phyloP scores from a whole-genome alignment of 805 yeast genomes.

The Wickerhamiella lipophila region DNA sequence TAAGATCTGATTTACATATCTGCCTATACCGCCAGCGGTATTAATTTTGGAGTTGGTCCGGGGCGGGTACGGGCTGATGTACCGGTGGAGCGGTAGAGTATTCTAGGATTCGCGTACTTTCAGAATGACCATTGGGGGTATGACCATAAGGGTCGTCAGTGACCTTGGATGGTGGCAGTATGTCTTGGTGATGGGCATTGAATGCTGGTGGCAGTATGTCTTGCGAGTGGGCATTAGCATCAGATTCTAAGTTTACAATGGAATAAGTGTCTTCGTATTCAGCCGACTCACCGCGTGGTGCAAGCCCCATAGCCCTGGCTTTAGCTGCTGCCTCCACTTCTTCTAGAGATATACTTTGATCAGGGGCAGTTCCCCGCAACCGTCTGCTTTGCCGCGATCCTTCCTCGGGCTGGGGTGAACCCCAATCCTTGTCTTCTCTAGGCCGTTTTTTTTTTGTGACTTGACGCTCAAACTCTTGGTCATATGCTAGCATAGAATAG shows the following conservation, averaged over 20 bases:
- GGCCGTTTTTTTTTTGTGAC: slow-evolving; percentile 45
- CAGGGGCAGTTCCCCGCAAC: slow-evolving; percentile 1
- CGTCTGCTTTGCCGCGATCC: slow-evolving; percentile 13
- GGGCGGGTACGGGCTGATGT: no score
- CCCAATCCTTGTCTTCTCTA: slow-evolving; percentile 36
- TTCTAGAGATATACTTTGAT: not conserved
- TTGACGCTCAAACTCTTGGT: slow-evolving; percentile 10
- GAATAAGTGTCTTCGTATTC: no score
- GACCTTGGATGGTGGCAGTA: no score
- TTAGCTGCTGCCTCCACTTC: not conserved
- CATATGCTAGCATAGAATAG: slow-evolving; percentile 12
- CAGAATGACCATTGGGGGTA: not conserved
- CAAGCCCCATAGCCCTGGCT: not conserved
- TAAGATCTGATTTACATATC: no score
- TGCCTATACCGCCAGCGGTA: not conserved
- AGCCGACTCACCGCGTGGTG: no score
- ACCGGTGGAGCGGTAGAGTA: not conserved
- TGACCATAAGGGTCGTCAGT: no score
- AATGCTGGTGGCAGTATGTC: no score
- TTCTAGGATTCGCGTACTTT: not conserved
- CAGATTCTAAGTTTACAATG: no score
- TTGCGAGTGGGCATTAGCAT: no score
- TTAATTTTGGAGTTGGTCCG: not conserved
- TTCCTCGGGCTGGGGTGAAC: not conserved
- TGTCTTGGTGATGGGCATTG: no score